phyloP scores from a whole-genome alignment of 495 filamentous ascomycete genomes.

The Cetradonia linearis region DNA sequence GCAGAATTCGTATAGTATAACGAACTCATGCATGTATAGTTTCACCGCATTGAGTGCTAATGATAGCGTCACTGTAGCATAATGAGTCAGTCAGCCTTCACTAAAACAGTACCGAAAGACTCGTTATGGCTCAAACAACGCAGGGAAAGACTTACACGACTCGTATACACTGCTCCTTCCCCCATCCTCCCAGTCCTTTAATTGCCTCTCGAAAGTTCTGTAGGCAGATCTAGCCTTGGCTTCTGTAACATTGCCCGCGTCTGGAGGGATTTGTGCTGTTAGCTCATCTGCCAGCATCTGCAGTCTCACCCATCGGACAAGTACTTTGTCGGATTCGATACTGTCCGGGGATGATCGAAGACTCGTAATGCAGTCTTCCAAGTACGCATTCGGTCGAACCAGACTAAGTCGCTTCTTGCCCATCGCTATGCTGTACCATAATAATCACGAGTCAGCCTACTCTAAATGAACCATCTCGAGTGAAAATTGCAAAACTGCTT shows the following conservation, averaged over 20 bases:
- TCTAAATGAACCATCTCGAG: background rate
- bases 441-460: constrained; percentile 44
- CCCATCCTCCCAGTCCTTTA: constrained; percentile 53
- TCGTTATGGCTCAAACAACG: background rate
- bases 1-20: constrained; percentile 62
- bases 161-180: constrained; percentile 19
- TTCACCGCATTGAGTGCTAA: constrained; percentile 40
- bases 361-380: constrained; percentile 71
- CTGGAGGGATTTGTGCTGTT: constrained; percentile 27
- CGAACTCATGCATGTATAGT: constrained; percentile 81
- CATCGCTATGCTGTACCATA: constrained; percentile 59
- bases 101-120: background rate
- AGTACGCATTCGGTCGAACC: constrained; percentile 71
- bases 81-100: background rate
- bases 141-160: constrained; percentile 25
- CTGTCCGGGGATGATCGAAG: constrained; percentile 63
- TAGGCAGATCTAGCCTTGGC: constrained; percentile 63
- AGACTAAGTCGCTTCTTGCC: constrained; percentile 72
- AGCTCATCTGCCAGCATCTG: constrained; percentile 70
- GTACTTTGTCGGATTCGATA: constrained; percentile 56
- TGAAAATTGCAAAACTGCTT: constrained; percentile 19
- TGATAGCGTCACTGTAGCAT: constrained; percentile 10
- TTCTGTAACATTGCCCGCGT: constrained; percentile 58
- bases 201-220: constrained; percentile 63
- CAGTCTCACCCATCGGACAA: constrained; percentile 67